A percentile compares a stretch with the other conserved stretches of the same genome.
These are phyloP conservation scores for Citrus unshiu DNA, from an alignment of 345 rosid genomes.

Conservation along the genomic window DNA sequence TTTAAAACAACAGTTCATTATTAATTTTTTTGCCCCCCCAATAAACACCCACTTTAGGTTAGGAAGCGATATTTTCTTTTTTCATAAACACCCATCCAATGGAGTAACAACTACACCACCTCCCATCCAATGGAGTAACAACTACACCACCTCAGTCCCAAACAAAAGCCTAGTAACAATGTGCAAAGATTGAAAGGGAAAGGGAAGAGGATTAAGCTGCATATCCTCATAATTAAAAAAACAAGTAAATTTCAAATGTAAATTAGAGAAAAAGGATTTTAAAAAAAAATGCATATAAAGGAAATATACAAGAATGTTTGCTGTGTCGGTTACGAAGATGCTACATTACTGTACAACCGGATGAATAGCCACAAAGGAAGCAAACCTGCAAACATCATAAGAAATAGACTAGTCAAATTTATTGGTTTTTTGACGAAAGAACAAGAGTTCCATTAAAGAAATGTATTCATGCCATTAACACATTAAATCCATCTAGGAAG, in stretches of 20 bases:
- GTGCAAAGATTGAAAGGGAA: not conserved
- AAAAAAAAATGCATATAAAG: not conserved
- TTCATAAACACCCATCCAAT: no score
- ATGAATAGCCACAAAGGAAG: slow-evolving; percentile 17
- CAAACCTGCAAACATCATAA: slow-evolving; percentile 24
- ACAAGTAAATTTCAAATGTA: not conserved
- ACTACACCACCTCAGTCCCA: not conserved
- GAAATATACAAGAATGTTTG: slow-evolving; percentile 26
- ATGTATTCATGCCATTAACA: not conserved
- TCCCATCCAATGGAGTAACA: not conserved
- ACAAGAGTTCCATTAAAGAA: not conserved
- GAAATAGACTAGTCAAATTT: no score
- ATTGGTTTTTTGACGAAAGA: not conserved
- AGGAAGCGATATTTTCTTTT: no score
- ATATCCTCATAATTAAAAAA: not conserved
- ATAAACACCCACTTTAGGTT: no score
- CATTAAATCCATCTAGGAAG: not conserved
- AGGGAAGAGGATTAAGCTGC: not conserved
- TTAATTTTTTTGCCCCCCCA: no score
- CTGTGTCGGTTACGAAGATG: slow-evolving; percentile 10
- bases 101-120: not conserved
- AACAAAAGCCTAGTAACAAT: not conserved
- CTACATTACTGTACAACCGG: slow-evolving; percentile 34
- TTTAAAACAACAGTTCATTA: no score
- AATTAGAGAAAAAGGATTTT: no score